Evolutionary conservation across 495 filamentous ascomycete genomes (phyloP).

Genomic region (Aspergillus affinis): DNA sequence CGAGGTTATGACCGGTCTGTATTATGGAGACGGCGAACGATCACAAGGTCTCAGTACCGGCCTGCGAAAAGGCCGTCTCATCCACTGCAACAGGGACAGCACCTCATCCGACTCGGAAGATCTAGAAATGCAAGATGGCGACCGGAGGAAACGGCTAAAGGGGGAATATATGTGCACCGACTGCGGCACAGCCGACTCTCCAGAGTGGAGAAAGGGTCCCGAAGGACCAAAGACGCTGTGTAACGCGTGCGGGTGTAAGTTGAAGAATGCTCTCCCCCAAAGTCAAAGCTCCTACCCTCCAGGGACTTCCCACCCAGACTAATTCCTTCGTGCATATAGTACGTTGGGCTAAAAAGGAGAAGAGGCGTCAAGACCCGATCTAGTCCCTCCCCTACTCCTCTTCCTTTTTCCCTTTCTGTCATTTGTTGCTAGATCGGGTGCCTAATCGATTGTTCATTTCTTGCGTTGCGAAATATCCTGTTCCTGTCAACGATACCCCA

Average conservation of each 20-base stretch:
- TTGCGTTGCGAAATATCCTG: neutral
- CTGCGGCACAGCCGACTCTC: slow-evolving; percentile 90
- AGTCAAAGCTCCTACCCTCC: neutral
- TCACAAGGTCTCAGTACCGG: slow-evolving; percentile 88
- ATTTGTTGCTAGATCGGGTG: neutral
- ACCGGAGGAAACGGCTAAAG: slow-evolving; percentile 90
- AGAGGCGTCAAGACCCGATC: slow-evolving; percentile 51
- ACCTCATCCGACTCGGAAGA: slow-evolving; percentile 71
- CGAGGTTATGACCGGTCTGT: slow-evolving; percentile 88
- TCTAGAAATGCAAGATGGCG: slow-evolving; percentile 50
- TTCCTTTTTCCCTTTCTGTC: neutral
- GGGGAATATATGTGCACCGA: slow-evolving; percentile 97
- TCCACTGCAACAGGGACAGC: slow-evolving; percentile 84
- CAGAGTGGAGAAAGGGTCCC: slow-evolving; percentile 96
- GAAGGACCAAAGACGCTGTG: slow-evolving; percentile 93
- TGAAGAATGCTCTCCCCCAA: slow-evolving; percentile 15
- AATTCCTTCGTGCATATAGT: slow-evolving; percentile 29
- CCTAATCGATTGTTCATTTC: neutral
- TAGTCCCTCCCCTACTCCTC: neutral
- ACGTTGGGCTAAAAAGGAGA: slow-evolving; percentile 78
- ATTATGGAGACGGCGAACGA: slow-evolving; percentile 86
- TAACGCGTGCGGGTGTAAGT: slow-evolving; percentile 87
- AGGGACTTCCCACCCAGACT: neutral
- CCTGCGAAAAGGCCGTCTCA: slow-evolving; percentile 70
- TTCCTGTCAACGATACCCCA: neutral